Base-by-base conservation (phyloP, 345 rosid genomes). In the Acer yangbiense region DNA sequence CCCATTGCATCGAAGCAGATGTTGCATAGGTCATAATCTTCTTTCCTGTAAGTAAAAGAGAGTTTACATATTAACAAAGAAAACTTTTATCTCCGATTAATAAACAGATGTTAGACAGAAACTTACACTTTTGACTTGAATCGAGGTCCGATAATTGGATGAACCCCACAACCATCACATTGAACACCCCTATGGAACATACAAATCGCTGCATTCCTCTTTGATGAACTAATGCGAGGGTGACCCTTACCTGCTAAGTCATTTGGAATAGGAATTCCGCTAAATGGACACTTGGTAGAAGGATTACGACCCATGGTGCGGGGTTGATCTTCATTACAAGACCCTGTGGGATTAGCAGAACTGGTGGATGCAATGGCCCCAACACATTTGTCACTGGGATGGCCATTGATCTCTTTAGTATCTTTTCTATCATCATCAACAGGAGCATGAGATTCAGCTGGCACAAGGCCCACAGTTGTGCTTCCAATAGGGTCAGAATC, bases 41-140 rank as follows among this genome's bases (percentile, higher is more conserved):
- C 89, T 81, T 87, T 86, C 58, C 99, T 97, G 93, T 82, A 87
- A 21, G 46, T 39, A 77, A 12, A 67, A 69, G 14, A 44, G 55
- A 52, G 11, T 72, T n/a, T 18, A 3, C 58, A 65, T 21, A 44
- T 46, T 18, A 74, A 16, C 27, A 78, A 3, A 18, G 1, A 68
- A 50, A 41, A 18, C 4, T 20, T 52, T 25, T 11, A 68, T 16
- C 39, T 32, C 5, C 23, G 23, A 39, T 23, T 43, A 55, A 4
- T 4, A 2, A 76, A 1, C 27, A 72, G 20, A 35, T 48, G 27
- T 4, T 64, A 55, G 29, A 67, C 1, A 69, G 13, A 35, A 14
- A 58, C 98, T 89, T 93, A 97, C 99, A 93, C 92, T 87, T 85
- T 93, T 6, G 99, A 97, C 83, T 90, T 94, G 82, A 86, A 93